Evolutionary conservation across 164 flowering plant genomes (phyloP), one percentile per base, ranked within the genome.

Genomic region (Euptelea pleiosperma): DNA sequence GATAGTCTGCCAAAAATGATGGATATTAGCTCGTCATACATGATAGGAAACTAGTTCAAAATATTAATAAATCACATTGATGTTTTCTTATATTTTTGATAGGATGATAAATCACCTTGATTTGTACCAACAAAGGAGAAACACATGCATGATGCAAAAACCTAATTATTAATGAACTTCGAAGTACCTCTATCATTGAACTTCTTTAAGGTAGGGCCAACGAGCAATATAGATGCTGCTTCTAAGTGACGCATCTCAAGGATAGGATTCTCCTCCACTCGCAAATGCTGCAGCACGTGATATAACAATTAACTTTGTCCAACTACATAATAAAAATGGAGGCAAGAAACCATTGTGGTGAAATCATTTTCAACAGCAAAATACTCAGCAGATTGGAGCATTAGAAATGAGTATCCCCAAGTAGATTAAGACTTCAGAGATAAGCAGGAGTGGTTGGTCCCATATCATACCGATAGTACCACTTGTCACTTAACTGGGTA

Each of bases 221-320:
- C 82, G 40, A 94, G 93, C 78, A 94, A 77, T 66, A 94, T 82
- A 39, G 91, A 81, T 64, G 97, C 99, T 35, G 97, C 99, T 82
- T 94, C 96, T 61, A 94, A 56, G 77, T 91, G 99, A 63, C 88
- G 76, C 89, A 91, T 88, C 73, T 84, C 79, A 57, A 94, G 91
- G 63, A 94, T 86, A 50, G 99, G 99, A 72, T 94, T 94, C 74
- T 94, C 99, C 79, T 94, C 99, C 62, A 94, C 77, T 37, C 97
- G 84, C 57, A 94, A 77, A 84, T 91, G 97, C 99, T 94, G 85
- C 70, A 61, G 34, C 57, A 55, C 8, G 60, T 18, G 33, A 46
- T 26, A 36, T 5, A 58, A 10, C 35, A 47, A 16, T 30, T 25
- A 28, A 42, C 10, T 31, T 3, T 31, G 8, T 52, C 57, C 42